Evolutionary conservation across 306 rosid species (phyloP), one percentile per base, ranked within the genome.

Genomic region (Elaeagnus macrophylla): DNA sequence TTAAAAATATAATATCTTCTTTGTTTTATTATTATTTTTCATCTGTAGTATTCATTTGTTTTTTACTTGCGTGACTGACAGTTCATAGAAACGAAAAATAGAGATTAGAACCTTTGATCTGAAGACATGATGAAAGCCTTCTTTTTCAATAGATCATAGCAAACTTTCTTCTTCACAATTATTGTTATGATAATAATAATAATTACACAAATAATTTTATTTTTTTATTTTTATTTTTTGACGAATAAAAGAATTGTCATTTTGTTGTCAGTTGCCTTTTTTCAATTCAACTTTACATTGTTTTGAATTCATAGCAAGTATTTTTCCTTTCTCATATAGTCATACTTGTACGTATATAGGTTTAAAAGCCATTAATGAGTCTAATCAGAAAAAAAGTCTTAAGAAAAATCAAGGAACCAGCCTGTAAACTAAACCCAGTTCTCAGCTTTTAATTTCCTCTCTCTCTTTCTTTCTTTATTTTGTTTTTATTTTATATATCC

Each of bases 91-190:
- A 77, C 76, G 60, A 71, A 60, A 62, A 67, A 64, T 63, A 48
- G 72, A 70, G 72, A 51, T 68, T 72, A 64, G 50, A 61, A 60
- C 51, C 71, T 62, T 62, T 59, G 55, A 62, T 69, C 56, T 46
- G 62, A 68, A 60, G 53, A 65, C 54, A 80, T 78, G 74, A 75
- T 71, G n/a, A n/a, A n/a, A 72, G 63, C 75, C 62, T 81, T 70
- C 77, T 80, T 78, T 79, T 73, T 67, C 68, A 44, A 42, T 60
- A 68, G 73, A 66, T 76, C 77, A 60, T 67, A 20, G 72, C 66
- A 54, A 53, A 41, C 60, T 36, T 66, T 60, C 62, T 69, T 45
- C 61, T 44, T 66, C 39, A 66, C 63, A 56, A 66, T 61, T 58
- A 55, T 39, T 8, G 56, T 6, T 41, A 61, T 64, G 7, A 67